Evolutionary conservation across 2,329 filamentous ascomycete genomes (phyloP), one percentile per base, ranked within the genome.

Genomic region (Hymenoscyphus repandus): DNA sequence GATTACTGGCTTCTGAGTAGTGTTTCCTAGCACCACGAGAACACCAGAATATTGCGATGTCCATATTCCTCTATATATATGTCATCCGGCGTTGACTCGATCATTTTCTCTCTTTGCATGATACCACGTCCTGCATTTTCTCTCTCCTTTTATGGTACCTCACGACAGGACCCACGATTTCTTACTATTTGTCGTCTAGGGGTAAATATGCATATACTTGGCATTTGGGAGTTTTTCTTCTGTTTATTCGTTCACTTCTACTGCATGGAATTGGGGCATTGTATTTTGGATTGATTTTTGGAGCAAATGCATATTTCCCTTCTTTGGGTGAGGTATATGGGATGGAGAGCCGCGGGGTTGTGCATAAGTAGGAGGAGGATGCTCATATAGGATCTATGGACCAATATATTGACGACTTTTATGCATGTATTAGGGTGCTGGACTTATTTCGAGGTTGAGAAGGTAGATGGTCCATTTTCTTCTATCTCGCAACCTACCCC

Each of bases 111-210:
- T 17, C n/a, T 32, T 40, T 30, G 45, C 36, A 47, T 47, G 45
- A 47, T 47, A 47, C 45, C 45, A 47, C 17, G 39, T 32, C 36
- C 33, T 13, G 22, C 34, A 37, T 38, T 47, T 5, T 18, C 13
- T 40, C 13, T 32, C 13, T 18, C 11, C 6, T 36, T 20, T 15
- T 37, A 31, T 17, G 11, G 27, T 32, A 30, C n/a, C 32, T 27
- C n/a, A 7, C 22, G 22, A 27, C 22, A 40, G 39, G 45, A 47
- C 27, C 20, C 17, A 47, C 37, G 45, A 47, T 31, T 20, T 41
- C 30, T 47, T 30, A 40, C 38, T 15, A 15, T 20, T 17, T 37
- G 15, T 37, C 34, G 3, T 37, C 15, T 13, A 9, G 15, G 12
- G 13, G 38, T 18, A 40, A 7, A 40, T 20, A 40, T 17, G 38